A percentile compares a stretch with the other conserved stretches of the same genome.
Conservation (phyloP, 148 eudicot genomes). For the Spergularia marina region DNA sequence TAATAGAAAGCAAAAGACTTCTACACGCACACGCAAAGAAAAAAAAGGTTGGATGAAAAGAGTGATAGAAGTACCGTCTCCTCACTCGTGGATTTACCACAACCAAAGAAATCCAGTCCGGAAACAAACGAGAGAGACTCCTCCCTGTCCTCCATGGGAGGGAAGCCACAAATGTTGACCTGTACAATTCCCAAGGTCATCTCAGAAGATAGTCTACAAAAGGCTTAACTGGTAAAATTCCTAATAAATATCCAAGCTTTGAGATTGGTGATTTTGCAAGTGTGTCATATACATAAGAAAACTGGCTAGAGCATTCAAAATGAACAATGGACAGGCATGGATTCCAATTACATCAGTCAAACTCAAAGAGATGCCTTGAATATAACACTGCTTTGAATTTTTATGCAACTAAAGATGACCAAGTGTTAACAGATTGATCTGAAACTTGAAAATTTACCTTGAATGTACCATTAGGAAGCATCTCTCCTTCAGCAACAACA, state of each 20-base stretch:
- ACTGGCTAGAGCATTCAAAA: no score
- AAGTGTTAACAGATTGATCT: not conserved
- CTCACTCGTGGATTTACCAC: conserved; percentile 66
- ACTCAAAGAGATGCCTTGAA: no score
- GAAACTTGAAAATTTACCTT: conserved; percentile 48
- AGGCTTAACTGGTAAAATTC: not conserved
- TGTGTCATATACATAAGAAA: not conserved
- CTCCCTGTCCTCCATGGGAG: conserved; percentile 88
- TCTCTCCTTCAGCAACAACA: conserved; percentile 94
- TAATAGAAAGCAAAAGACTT: not conserved
- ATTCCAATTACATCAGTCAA: no score
- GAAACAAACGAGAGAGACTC: conserved; percentile 58
- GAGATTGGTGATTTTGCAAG: not conserved
- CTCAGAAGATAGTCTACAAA: conserved; percentile 7
- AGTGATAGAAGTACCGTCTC: conserved; percentile 60
- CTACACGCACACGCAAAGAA: no score
- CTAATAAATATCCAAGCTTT: not conserved
- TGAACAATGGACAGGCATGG: no score
- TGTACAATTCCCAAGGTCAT: conserved; percentile 28
- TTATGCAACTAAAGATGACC: no score
- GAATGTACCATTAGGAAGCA: conserved; percentile 68
- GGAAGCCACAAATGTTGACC: conserved; percentile 98
- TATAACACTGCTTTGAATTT: no score
- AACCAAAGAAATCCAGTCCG: conserved; percentile 86
- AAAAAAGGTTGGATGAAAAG: not conserved